Base-by-base conservation (phyloP, 2,329 filamentous ascomycete genomes). In the Pseudogymnoascus sp. region DNA sequence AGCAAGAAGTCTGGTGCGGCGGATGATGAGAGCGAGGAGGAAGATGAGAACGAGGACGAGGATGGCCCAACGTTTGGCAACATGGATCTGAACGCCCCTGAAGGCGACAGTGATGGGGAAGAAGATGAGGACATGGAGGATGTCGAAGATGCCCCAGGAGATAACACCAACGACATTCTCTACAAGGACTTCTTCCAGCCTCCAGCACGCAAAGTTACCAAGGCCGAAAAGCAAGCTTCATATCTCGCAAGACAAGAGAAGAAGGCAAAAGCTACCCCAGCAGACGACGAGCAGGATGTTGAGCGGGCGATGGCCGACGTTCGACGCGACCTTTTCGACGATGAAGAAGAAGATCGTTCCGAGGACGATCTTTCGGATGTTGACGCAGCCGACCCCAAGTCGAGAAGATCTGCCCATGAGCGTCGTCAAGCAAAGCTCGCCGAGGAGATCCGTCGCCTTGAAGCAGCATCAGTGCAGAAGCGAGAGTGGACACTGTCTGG, bases 121-220 rank as follows among this genome's bases (percentile, higher is more conserved):
- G 81, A 82, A 10, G 81, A 82, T 35, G 79, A 77, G 38, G 77
- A 76, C 11, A 75, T 82, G 26, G 84, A 85, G 14, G 81, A 82
- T 13, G 83, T 84, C 50, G 84, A 81, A 40, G 82, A 82, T 61
- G 78, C 72, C 53, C 74, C 76, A 29, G 71, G 81, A 67, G 79
- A 81, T 66, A 96, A 96, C 70, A 92, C 93, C 60, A 96, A 96
- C 73, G 88, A 93, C 66, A 81, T 97, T 70, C 91, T 88, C 77
- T 97, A 96, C 76, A 87, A 88, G 65, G 92, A 97, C 74, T 97
- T 97, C 77, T 97, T 97, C 71, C 91, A 89, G 2, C 90, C 91
- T 8, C 93, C 93, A 10, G 82, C 88, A 19, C 86, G 84, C 69
- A 96, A 95, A 75, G 80, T 78, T 66, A 81, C 81, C 64, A 86